These are phyloP conservation scores for Pseudogymnoascus destructans DNA, from an alignment of 2,329 filamentous ascomycete genomes.

Conservation along the genomic window DNA sequence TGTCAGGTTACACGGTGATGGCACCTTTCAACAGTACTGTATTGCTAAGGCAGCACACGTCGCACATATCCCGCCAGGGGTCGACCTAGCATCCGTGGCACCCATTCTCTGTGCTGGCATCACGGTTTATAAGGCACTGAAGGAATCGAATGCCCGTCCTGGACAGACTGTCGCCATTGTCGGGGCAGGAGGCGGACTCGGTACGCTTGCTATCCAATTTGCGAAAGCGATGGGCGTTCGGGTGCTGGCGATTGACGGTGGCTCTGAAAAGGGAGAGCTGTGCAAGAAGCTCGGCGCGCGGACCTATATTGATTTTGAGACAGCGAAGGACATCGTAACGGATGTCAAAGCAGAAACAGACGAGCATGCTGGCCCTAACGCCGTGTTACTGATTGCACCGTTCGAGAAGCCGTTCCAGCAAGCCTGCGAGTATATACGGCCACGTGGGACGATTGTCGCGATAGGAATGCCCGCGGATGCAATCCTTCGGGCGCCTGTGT, in stretches of 20 bases:
- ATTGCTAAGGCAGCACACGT: constrained; percentile 79
- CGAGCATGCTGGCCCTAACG: constrained; percentile 75
- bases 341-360: constrained; percentile 72
- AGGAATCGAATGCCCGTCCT: constrained; percentile 62
- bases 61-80: constrained; percentile 65
- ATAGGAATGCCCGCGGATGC: constrained; percentile 79
- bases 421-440: constrained; percentile 68
- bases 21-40: constrained; percentile 85
- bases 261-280: constrained; percentile 66
- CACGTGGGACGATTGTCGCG: constrained; percentile 70
- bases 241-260: constrained; percentile 69
- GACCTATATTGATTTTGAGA: constrained; percentile 69
- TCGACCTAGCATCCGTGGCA: constrained; percentile 61
- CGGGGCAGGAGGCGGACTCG: constrained; percentile 74
- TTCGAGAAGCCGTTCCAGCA: constrained; percentile 92
- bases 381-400: constrained; percentile 75
- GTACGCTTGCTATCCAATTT: constrained; percentile 71
- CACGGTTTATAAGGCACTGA: constrained; percentile 84
- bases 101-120: constrained; percentile 76
- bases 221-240: constrained; percentile 80
- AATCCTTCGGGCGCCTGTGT: constrained; percentile 70
- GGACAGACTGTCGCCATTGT: constrained; percentile 75
- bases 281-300: constrained; percentile 56
- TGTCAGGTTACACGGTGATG: constrained; percentile 87
- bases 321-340: constrained; percentile 61